These are phyloP conservation scores for Leccinum solheimii DNA, from an alignment of 1,284 basidiomycete species.

Conservation along the genomic window DNA sequence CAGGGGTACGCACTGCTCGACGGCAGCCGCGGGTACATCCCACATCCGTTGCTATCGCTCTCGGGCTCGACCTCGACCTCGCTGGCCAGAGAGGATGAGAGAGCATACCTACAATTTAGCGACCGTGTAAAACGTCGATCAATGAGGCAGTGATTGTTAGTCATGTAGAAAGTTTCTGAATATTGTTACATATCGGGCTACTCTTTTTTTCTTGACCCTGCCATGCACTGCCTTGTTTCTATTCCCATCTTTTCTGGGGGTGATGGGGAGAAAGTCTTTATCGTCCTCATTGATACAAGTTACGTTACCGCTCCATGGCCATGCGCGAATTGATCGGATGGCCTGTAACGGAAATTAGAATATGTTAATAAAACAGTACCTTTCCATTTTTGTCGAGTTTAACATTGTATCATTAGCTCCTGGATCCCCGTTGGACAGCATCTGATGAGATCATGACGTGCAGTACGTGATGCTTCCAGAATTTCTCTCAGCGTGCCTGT, in stretches of 20 bases:
- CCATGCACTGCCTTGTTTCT: not conserved
- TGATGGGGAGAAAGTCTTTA: not conserved
- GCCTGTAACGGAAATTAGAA: not conserved
- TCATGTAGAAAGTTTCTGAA: no score
- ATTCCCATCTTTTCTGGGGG: not conserved
- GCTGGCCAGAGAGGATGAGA: conserved; percentile 13
- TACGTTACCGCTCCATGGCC: no score
- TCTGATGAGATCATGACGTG: not conserved
- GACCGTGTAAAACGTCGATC: conserved; percentile 17
- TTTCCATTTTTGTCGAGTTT: not conserved
- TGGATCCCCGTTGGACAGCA: not conserved
- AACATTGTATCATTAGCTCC: no score
- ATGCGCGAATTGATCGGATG: no score
- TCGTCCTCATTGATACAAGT: not conserved
- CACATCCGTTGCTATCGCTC: conserved; percentile 9
- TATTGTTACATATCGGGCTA: not conserved
- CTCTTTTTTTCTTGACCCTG: not conserved
- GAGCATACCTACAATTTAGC: conserved; percentile 6
- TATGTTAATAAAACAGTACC: not conserved
- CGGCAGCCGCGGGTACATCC: conserved; percentile 22
- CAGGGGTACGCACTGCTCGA: conserved; percentile 29
- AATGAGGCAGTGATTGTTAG: not conserved
- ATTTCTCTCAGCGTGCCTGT: not conserved
- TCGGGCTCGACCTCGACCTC: not conserved
- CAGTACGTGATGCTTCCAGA: not conserved